Evolutionary conservation across 305 asterid species (phyloP), one percentile per base, ranked within the genome.

Genomic region (Fraxinus floribunda): DNA sequence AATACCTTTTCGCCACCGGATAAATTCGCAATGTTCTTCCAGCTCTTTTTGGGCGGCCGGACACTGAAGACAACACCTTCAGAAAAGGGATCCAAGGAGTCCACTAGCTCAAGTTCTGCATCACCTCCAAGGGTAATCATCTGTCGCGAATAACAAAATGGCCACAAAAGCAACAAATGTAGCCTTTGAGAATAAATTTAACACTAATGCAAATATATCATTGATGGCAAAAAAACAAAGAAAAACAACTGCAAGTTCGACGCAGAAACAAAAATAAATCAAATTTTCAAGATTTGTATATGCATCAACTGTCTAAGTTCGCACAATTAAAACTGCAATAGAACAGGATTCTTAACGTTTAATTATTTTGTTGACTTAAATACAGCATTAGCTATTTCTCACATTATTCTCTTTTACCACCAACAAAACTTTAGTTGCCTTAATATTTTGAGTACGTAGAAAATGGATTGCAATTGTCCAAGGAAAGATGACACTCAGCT

Each of bases 41-140:
- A 94, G 92, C 99, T 96, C 91, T 96, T 96, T 86, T 96, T 96
- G 38, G 99, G 98, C 5, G 99, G 99, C 82, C 99, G 88, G 39
- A 96, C 98, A 77, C 99, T 96, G 85, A 96, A 96, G 79, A 96
- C 98, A 30, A 96, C 98, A 22, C 99, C 98, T 88, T 96, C 99
- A 18, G 99, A 96, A 81, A 96, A 96, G 57, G 99, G 99, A 91
- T 96, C 99, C 86, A 96, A 86, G 77, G 99, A 96, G 88, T 96
- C 99, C 8, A 96, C 95, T 78, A 96, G 81, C 90, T 96, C 99
- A 15, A 96, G 97, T 82, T 96, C 99, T 39, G 99, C 99, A 81
- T 96, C 99, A 26, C 99, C 99, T 83, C 98, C 99, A 77, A 96
- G 94, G 62, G 99, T 96, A 80, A 96, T 96, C 99, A 96, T 96